Percentiles rank a stretch among this genome's conserved stretches.
Conservation (phyloP, 352 stramenopile species). For the Phytophthora megakarya region DNA sequence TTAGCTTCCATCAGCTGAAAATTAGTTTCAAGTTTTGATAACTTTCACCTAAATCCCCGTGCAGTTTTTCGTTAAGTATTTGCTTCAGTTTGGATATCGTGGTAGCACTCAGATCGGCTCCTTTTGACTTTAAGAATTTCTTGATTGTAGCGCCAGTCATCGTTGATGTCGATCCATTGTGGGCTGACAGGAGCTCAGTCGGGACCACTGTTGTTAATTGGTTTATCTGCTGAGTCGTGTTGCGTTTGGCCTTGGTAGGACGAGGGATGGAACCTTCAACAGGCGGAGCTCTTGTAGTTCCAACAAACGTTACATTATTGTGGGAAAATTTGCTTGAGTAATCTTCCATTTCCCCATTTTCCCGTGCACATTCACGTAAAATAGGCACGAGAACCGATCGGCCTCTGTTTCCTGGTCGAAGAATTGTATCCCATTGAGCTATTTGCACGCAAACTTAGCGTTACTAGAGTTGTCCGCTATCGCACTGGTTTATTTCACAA, state of each 20-base stretch:
- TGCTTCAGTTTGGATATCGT: background rate
- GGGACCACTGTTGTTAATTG: background rate
- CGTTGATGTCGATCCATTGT: background rate
- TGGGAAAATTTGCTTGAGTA: background rate
- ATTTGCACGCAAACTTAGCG: too few species aligned
- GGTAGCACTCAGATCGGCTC: background rate
- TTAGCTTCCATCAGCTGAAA: background rate
- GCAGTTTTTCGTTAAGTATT: background rate
- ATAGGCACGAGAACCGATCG: too few species aligned
- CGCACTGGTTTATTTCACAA: too few species aligned
- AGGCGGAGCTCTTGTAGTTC: background rate
- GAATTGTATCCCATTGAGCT: too few species aligned
- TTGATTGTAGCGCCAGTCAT: background rate
- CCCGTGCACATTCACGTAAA: too few species aligned
- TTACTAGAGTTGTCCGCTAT: too few species aligned
- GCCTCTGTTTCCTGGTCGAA: too few species aligned
- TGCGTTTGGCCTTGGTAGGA: background rate
- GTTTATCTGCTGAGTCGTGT: background rate
- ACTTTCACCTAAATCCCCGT: background rate
- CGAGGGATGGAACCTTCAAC: background rate
- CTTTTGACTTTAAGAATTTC: background rate
- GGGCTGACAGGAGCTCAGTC: background rate
- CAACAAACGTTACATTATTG: background rate
- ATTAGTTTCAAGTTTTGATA: background rate
- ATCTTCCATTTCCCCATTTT: too few species aligned